These are phyloP conservation scores for Sporormia fimetaria DNA, from an alignment of 495 filamentous ascomycete species.

Conservation along the genomic window DNA sequence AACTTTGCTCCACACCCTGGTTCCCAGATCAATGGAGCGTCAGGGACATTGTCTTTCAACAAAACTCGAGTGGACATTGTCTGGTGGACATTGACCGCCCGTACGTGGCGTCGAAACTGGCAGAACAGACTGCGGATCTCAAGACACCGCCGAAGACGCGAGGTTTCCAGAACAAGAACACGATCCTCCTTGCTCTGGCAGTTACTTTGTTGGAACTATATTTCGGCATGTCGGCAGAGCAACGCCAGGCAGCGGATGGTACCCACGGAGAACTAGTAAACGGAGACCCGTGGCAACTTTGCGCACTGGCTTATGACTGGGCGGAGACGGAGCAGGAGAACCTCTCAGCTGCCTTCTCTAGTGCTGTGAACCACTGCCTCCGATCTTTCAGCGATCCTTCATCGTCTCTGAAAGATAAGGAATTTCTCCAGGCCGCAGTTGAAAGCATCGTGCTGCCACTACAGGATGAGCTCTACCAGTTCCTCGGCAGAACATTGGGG, in stretches of 20 bases:
- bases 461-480: slow-evolving; percentile 23
- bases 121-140: slow-evolving; percentile 1
- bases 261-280: background rate
- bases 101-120: slow-evolving; percentile 12
- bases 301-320: slow-evolving; percentile 25
- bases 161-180: slow-evolving; percentile 26
- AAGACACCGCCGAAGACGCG: background rate
- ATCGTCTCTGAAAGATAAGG: slow-evolving; percentile 17
- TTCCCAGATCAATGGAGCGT: slow-evolving; percentile 17
- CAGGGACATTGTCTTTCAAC: slow-evolving; percentile 22
- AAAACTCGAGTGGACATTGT: slow-evolving; percentile 4
- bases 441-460: slow-evolving; percentile 23
- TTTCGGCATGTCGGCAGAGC: slow-evolving; percentile 20
- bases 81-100: slow-evolving; percentile 23
- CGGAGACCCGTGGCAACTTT: slow-evolving; percentile 20
- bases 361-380: slow-evolving; percentile 22
- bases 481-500: slow-evolving; percentile 16
- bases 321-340: slow-evolving; percentile 22
- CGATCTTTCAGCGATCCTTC: slow-evolving; percentile 23
- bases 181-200: slow-evolving; percentile 22
- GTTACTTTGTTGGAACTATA: slow-evolving; percentile 23
- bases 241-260: slow-evolving; percentile 11
- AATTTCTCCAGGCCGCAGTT: slow-evolving; percentile 23
- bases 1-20: slow-evolving; percentile 24
- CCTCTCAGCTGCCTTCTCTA: slow-evolving; percentile 21